These are phyloP conservation scores for Monosporascus ibericus DNA, from an alignment of 2,329 filamentous ascomycete genomes.

Conservation along the genomic window DNA sequence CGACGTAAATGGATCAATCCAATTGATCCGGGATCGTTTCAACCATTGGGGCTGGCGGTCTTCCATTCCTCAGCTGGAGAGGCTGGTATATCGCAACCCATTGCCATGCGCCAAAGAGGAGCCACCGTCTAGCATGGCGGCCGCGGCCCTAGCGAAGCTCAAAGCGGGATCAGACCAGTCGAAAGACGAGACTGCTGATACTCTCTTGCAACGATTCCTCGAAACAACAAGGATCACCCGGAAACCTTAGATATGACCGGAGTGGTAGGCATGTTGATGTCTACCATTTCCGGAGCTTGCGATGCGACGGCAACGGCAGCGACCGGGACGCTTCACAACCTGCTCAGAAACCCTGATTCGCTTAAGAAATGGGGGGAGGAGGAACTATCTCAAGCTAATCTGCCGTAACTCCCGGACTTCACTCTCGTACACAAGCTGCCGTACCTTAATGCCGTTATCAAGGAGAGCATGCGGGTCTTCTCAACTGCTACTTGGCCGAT, in stretches of 20 bases:
- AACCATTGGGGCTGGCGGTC: conserved; percentile 19
- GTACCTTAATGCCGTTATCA: conserved; percentile 18
- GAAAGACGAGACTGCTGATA: conserved; percentile 3
- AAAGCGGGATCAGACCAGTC: conserved; percentile 4
- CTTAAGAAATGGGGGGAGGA: conserved; percentile 33
- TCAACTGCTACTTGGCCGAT: conserved; percentile 8
- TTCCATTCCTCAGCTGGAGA: conserved; percentile 15
- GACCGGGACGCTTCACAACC: conserved; percentile 5
- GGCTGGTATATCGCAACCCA: conserved; percentile 17
- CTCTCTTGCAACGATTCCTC: conserved; percentile 17
- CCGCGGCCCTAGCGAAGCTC: conserved; percentile 10
- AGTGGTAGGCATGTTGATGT: conserved; percentile 16
- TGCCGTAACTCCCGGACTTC: conserved; percentile 13
- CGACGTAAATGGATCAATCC: conserved; percentile 16
- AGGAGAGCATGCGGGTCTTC: conserved; percentile 17
- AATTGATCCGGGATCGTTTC: conserved; percentile 18
- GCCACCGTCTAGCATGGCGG: conserved; percentile 14
- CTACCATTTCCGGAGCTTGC: conserved; percentile 18
- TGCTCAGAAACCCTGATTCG: conserved; percentile 44
- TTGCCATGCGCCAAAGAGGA: conserved; percentile 10
- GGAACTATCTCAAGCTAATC: conserved; percentile 9
- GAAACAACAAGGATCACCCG: conserved; percentile 15
- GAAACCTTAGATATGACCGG: conserved; percentile 13
- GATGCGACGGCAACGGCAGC: conserved; percentile 18
- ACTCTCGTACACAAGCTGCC: conserved; percentile 14